Evolutionary conservation across 176 grass and related monocot genomes (phyloP).

Genomic region (Poa annua): DNA sequence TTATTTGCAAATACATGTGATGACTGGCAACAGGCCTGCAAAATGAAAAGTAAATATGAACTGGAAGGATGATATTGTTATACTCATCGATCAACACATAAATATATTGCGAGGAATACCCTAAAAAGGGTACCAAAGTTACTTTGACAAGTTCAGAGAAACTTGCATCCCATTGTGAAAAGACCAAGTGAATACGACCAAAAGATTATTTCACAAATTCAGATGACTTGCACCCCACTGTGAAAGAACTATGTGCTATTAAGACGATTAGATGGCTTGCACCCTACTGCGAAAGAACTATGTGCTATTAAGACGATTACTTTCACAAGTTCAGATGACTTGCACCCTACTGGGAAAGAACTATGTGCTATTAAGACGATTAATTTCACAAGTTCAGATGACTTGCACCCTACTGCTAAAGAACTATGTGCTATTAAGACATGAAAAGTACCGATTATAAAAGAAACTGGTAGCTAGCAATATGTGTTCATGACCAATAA

Average conservation of each 20-base stretch:
- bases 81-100: slow-evolving; percentile 11
- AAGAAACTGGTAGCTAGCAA: not conserved
- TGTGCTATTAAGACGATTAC: slow-evolving; percentile 25
- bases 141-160: slow-evolving; percentile 39
- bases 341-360: slow-evolving; percentile 13
- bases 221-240: slow-evolving; percentile 20
- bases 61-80: slow-evolving; percentile 34
- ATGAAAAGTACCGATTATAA: slow-evolving; percentile 11
- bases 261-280: slow-evolving; percentile 29
- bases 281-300: slow-evolving; percentile 19
- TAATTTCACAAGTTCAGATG: slow-evolving; percentile 28
- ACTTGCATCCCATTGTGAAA: slow-evolving; percentile 28
- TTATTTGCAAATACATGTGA: slow-evolving; percentile 98
- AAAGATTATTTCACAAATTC: slow-evolving; percentile 17
- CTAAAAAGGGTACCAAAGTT: slow-evolving; percentile 21
- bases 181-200: slow-evolving; percentile 2
- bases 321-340: slow-evolving; percentile 18
- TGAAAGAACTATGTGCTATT: slow-evolving; percentile 17
- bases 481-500: not conserved
- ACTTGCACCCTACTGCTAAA: slow-evolving; percentile 14
- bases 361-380: slow-evolving; percentile 32
- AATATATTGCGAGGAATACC: slow-evolving; percentile 20
- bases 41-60: slow-evolving; percentile 44
- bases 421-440: slow-evolving; percentile 24
- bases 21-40: slow-evolving; percentile 87